Conservation (phyloP, 148 eudicot species). For the Silene conica region DNA sequence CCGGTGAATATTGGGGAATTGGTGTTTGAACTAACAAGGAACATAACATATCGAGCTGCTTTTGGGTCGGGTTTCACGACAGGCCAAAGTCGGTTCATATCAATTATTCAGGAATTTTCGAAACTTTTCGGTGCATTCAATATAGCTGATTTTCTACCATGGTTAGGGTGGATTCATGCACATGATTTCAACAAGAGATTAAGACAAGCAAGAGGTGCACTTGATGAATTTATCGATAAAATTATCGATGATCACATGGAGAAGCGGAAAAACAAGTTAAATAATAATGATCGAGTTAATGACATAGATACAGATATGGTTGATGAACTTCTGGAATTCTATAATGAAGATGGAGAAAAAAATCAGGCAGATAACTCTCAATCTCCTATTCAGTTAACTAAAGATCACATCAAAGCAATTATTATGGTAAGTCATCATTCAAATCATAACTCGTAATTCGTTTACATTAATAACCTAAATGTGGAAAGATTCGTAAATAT, state of each 20-base stretch:
- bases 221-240: constrained; percentile 68
- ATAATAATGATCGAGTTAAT: constrained; percentile 21
- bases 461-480: too few species aligned
- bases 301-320: constrained; percentile 63
- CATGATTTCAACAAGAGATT: constrained; percentile 48
- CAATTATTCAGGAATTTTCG: constrained; percentile 56
- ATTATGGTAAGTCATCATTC: constrained; percentile 57
- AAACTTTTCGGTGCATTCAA: constrained; percentile 66
- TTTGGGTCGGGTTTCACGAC: constrained; percentile 48
- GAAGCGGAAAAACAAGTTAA: constrained; percentile 30
- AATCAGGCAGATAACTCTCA: constrained; percentile 48
- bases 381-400: constrained; percentile 49
- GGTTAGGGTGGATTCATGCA: constrained; percentile 56
- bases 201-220: constrained; percentile 46
- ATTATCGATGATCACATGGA: constrained; percentile 72
- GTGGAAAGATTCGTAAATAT: too few species aligned
- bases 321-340: constrained; percentile 69
- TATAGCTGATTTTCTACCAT: constrained; percentile 68
- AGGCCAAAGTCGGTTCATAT: constrained; percentile 47
- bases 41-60: constrained; percentile 57
- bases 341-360: constrained; percentile 42
- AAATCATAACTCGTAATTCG: neutral
- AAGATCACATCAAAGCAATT: constrained; percentile 79
- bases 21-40: constrained; percentile 49
- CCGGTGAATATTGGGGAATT: constrained; percentile 46